Percentiles rank a stretch among this genome's conserved stretches.
phyloP scores from a whole-genome alignment of 176 grass and related monocot species.

The Calamus simplicifolius region DNA sequence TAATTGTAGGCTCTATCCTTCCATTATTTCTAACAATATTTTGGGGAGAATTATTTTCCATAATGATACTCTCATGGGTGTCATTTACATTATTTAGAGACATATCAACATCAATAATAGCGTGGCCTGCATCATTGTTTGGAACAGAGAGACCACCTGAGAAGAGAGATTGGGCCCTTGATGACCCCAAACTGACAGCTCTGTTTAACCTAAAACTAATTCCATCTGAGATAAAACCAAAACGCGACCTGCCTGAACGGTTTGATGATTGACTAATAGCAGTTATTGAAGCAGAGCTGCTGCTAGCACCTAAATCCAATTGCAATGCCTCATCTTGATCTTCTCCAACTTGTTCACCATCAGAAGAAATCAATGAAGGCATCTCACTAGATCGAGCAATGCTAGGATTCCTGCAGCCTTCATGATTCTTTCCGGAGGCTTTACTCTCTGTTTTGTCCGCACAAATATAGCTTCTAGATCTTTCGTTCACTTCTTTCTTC shows the following conservation, averaged over 20 bases:
- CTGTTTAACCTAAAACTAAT: slow-evolving; percentile 70
- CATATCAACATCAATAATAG: slow-evolving; percentile 3
- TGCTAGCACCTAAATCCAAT: slow-evolving; percentile 28
- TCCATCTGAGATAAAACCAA: slow-evolving; percentile 28
- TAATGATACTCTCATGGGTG: slow-evolving; percentile 22
- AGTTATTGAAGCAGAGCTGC: slow-evolving; percentile 1
- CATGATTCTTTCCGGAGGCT: slow-evolving; percentile 16
- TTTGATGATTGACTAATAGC: slow-evolving; percentile 17
- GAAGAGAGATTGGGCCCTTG: slow-evolving; percentile 47
- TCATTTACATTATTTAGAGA: slow-evolving; percentile 17
- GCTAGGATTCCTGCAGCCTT: slow-evolving; percentile 19
- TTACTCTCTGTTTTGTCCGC: slow-evolving; percentile 13
- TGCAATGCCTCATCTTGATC: slow-evolving; percentile 26
- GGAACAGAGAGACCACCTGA: slow-evolving; percentile 39
- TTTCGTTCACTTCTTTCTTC: slow-evolving; percentile 23
- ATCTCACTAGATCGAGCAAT: slow-evolving; percentile 21
- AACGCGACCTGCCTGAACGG: slow-evolving; percentile 33
- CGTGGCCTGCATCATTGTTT: slow-evolving; percentile 23
- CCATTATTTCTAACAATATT: slow-evolving; percentile 42
- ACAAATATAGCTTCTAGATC: slow-evolving; percentile 9
- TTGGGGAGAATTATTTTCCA: slow-evolving; percentile 40
- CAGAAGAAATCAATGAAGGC: slow-evolving; percentile 18
- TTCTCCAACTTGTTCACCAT: slow-evolving; percentile 25
- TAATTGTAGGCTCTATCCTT: slow-evolving; percentile 37
- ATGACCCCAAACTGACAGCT: slow-evolving; percentile 82